Conservation (phyloP, 148 eudicot genomes). For the Rhododendron molle region DNA sequence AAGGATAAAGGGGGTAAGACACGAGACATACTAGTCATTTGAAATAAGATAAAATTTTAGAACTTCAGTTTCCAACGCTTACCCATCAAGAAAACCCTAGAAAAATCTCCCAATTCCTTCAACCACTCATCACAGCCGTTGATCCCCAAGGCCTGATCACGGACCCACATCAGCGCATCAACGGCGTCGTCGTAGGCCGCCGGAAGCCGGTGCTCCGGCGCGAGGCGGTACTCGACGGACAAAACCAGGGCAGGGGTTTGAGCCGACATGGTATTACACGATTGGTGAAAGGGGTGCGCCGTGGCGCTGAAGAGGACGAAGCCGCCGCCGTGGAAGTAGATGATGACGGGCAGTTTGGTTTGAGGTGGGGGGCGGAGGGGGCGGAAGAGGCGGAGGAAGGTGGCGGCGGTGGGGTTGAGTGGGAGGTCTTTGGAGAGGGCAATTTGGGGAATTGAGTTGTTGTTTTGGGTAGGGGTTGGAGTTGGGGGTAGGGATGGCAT, state of each 20-base stretch:
- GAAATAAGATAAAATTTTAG: background rate
- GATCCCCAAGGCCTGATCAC: slow-evolving; percentile 37
- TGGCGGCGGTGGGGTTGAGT: slow-evolving; percentile 38
- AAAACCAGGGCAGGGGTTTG: slow-evolving; percentile 49
- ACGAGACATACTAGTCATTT: too few relatives aligned
- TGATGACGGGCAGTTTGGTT: slow-evolving; percentile 47
- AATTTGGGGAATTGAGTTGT: background rate
- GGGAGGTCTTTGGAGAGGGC: slow-evolving; percentile 64
- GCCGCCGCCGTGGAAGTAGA: slow-evolving; percentile 83
- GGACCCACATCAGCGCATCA: slow-evolving; percentile 69
- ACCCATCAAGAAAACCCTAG: slow-evolving; percentile 67
- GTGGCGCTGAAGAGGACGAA: slow-evolving; percentile 63
- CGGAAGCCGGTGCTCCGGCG: slow-evolving; percentile 81
- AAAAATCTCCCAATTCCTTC: slow-evolving; percentile 55
- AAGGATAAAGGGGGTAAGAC: too few relatives aligned
- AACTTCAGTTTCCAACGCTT: slow-evolving; percentile 12
- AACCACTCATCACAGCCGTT: slow-evolving; percentile 56
- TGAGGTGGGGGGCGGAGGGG: slow-evolving; percentile 26
- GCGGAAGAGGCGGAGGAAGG: slow-evolving; percentile 64
- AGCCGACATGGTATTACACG: slow-evolving; percentile 35
- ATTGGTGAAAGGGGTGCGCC: slow-evolving; percentile 41
- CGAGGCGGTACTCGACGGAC: slow-evolving; percentile 73
- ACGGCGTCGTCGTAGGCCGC: slow-evolving; percentile 83
- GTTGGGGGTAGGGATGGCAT: slow-evolving; percentile 26
- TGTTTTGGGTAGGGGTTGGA: background rate